Base-by-base conservation (phyloP, 2,329 filamentous ascomycete genomes). In the Cryoendolithus antarcticus region DNA sequence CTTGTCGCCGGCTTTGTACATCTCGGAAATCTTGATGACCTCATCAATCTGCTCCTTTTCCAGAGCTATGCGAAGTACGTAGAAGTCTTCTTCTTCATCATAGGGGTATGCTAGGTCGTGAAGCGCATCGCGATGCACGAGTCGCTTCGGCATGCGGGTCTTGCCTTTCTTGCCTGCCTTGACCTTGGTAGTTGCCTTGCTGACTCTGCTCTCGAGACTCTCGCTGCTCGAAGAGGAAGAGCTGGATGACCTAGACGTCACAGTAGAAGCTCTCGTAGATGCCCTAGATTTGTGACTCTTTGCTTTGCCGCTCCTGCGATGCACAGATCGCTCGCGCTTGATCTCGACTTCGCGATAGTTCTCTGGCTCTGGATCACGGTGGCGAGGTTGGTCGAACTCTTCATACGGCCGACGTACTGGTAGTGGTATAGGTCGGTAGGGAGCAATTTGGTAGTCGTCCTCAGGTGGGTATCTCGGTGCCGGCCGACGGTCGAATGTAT, bases 1-100 rank as follows among this genome's bases (percentile, higher is more conserved):
- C 45, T 56, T 59, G 32, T 56, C 58, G 35, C 51, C 57, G 37
- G 65, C 63, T 55, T 66, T 66, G 62, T 85, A 86, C 24, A 81
- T 77, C 53, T 86, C 82, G 60, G 85, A 93, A 36, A 86, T 68
- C 52, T 77, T 80, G 51, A 95, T 82, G 34, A 95, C 71, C 53
- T 93, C 82, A 50, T 95, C 86, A 47, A 95, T 95, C 51, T 94
- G 86, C 11, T 89, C 77, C 51, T 93, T 88, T 10, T 85, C 83
- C 4, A 95, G 71, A 7, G 89, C 88, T 55, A 84, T 81, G 50
- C 82, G 77, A 29, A 95, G 77, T 38, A 94, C 74, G 51, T 91
- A 77, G 13, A 81, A 82, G 49, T 82, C 80, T 30, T 82, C 85
- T 83, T 94, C 86, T 65, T 93, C 83, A 40, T 84, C 73, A 52